A percentile compares a stretch with the other conserved stretches of the same genome.
phyloP scores from a whole-genome alignment of 129 eudicot genomes.

The Ambrosia artemisiifolia region DNA sequence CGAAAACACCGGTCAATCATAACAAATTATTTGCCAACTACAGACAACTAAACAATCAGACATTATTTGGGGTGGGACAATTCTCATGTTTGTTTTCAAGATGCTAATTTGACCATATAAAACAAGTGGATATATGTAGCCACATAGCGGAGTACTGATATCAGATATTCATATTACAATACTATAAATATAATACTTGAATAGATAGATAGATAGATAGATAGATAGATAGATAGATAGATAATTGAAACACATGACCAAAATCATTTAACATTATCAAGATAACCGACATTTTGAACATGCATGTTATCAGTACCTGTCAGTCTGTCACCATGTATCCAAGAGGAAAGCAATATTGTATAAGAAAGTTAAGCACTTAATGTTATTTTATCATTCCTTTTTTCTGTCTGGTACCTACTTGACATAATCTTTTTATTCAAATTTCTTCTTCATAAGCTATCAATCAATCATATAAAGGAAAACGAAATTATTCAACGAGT shows the following conservation, averaged over 20 bases:
- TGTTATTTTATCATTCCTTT: neutral
- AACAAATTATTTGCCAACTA: conserved; percentile 19
- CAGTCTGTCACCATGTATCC: neutral
- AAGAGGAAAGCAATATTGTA: conserved; percentile 8
- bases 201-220: conserved; percentile 15
- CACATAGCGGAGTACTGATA: no score
- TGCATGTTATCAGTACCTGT: neutral
- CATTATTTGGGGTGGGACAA: conserved; percentile 25
- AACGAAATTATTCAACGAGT: conserved; percentile 10
- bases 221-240: conserved; percentile 6
- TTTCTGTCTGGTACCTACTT: conserved; percentile 16
- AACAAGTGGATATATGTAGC: neutral
- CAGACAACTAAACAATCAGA: conserved; percentile 13
- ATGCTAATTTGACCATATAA: conserved; percentile 15
- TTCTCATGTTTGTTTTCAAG: conserved; percentile 12
- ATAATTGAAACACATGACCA: conserved; percentile 30
- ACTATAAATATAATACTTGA: neutral
- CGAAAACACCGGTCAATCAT: neutral
- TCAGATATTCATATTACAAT: no score
- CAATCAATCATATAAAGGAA: conserved; percentile 11
- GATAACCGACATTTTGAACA: conserved; percentile 21
- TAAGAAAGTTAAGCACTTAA: conserved; percentile 6
- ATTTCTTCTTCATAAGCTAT: conserved; percentile 7
- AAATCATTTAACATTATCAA: conserved; percentile 20
- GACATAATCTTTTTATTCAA: conserved; percentile 12